Percentiles rank a stretch among this genome's conserved stretches.
These are phyloP conservation scores for Kickxella alabastrina DNA, from an alignment of 192 early-diverging fungal species.

Conservation along the genomic window DNA sequence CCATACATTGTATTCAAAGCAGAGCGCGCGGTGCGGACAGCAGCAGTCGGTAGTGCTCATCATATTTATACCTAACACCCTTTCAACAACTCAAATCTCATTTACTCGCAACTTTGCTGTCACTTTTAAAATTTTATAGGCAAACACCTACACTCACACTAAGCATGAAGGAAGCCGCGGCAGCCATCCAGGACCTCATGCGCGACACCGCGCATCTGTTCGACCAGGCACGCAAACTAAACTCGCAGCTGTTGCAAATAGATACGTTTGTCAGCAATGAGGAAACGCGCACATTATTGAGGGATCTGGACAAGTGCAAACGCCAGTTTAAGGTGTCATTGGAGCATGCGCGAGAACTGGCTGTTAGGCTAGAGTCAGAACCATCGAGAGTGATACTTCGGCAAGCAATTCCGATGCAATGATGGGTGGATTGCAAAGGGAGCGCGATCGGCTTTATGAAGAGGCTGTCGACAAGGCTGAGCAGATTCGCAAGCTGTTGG, in stretches of 20 bases:
- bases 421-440: constrained; percentile 6
- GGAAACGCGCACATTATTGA: constrained; percentile 13
- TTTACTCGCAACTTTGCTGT: no score
- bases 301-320: constrained; percentile 21
- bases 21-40: no score
- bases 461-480: constrained; percentile 32
- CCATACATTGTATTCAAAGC: no score
- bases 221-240: constrained; percentile 42
- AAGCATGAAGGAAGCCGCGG: constrained; percentile 31
- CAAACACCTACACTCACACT: no score
- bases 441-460: constrained; percentile 17
- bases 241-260: constrained; percentile 34
- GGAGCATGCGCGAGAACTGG: constrained; percentile 12
- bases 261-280: constrained; percentile 25
- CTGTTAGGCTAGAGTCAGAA: background rate
- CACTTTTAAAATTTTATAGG: no score
- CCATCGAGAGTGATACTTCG: background rate
- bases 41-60: no score
- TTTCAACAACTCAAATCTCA: no score
- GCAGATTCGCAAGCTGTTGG: constrained; percentile 29
- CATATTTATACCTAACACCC: no score
- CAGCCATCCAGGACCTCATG: constrained; percentile 46
- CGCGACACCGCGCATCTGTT: constrained; percentile 41
- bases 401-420: background rate
- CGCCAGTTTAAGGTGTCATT: constrained; percentile 26